Evolutionary conservation across 176 grass and related monocot species (phyloP), one percentile per base, ranked within the genome.

Genomic region (Musa schizocarpa): DNA sequence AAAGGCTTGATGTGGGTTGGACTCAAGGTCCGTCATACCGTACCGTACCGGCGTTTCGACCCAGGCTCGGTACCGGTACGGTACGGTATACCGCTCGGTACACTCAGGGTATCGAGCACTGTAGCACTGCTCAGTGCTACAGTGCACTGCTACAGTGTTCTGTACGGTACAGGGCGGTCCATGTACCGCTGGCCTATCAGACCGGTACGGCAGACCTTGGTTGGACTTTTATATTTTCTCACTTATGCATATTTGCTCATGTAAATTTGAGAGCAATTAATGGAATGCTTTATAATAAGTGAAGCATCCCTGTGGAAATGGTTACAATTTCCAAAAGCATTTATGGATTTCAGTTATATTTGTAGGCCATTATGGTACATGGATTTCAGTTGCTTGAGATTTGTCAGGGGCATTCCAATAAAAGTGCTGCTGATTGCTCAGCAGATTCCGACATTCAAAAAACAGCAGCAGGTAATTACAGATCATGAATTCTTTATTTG

Each of bases 361-460:
- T 85, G 77, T 85, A 99, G 95, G 89, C 82, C 73, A 99, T 94
- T 75, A 94, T 99, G 88, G 91, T 94, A 64, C 89, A 99, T 92
- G 95, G 95, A 49, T 94, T 99, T 88, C 95, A 99, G 83, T 88
- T 99, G 74, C 72, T 99, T 81, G 95, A 99, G 75, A 91, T 94
- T 77, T 99, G 88, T 88, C 88, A 93, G 62, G 80, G 73, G 43
- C 82, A 91, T 85, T 76, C 86, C 19, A 80, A 89, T 83, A 88
- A 91, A 63, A 83, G 72, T 72, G 81, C 83, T 75, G 50, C 53
- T 65, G 93, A 89, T 54, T 89, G 75, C 74, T 85, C 94, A 80
- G 34, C 34, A 43, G 78, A 88, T 82, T 84, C 34, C 0, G 4
- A 92, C 67, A 88, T 85, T 74, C 89, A 87, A 73, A 97, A 93